Percentiles rank a stretch among this genome's conserved stretches.
These are phyloP conservation scores for Ampelocalamus luodianensis DNA, from an alignment of 176 grass and related monocot species.

Conservation along the genomic window DNA sequence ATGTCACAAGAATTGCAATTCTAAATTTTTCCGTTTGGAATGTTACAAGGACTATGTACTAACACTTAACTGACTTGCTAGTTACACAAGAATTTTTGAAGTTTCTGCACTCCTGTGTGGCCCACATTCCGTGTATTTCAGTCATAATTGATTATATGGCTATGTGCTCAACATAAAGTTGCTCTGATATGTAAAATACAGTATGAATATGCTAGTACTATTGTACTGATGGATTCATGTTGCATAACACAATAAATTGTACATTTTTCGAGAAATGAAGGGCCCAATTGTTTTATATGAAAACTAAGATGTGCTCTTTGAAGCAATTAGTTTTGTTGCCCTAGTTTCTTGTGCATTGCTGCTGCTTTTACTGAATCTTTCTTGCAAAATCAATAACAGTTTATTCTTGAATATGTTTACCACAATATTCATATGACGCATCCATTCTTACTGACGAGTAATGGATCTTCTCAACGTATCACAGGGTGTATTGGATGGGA, in stretches of 20 bases:
- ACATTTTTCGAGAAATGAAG: not conserved
- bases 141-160: not conserved
- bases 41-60: not conserved
- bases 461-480: constrained; percentile 20
- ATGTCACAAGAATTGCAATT: not conserved
- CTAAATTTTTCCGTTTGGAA: not conserved
- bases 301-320: not conserved
- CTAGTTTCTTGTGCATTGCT: not conserved
- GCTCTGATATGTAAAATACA: not conserved
- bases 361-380: not conserved
- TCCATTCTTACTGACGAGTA: not conserved
- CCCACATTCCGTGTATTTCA: not conserved
- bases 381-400: not conserved
- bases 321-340: not conserved
- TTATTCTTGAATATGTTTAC: not conserved
- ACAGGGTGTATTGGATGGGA: constrained; percentile 90
- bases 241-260: not conserved
- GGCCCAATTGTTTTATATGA: not conserved
- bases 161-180: not conserved
- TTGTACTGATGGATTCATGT: not conserved
- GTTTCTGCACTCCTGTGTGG: not conserved
- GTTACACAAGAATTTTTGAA: not conserved
- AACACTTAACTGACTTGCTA: not conserved
- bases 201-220: not conserved
- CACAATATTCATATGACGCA: not conserved